Percentiles rank a stretch among this genome's conserved stretches.
These are phyloP conservation scores for Luzula sylvatica DNA, from an alignment of 176 grass and related monocot genomes.

Conservation along the genomic window DNA sequence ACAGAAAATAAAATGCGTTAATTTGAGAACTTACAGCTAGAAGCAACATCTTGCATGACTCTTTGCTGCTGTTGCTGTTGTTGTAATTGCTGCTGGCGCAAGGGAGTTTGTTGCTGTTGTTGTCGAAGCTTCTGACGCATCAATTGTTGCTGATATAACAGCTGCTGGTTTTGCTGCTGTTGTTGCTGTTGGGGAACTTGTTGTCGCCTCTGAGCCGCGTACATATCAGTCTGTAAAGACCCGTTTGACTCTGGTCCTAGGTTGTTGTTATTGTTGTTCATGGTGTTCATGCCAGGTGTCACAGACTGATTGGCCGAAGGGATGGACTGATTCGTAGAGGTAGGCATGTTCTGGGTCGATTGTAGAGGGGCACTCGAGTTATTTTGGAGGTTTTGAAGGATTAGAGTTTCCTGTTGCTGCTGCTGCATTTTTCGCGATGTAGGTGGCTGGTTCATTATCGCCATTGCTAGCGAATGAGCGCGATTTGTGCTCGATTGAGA, in stretches of 20 bases:
- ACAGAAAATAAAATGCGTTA: no score
- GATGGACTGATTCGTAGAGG: not conserved
- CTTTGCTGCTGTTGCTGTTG: no score
- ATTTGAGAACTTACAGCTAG: no score
- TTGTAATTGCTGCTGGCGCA: not conserved
- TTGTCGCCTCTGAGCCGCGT: slow-evolving; percentile 59
- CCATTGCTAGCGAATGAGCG: slow-evolving; percentile 41
- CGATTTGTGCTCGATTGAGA: slow-evolving; percentile 43
- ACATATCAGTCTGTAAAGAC: slow-evolving; percentile 2
- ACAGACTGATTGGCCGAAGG: not conserved
- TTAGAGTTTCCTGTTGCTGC: slow-evolving; percentile 39
- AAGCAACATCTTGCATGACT: no score
- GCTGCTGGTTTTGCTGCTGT: slow-evolving; percentile 40
- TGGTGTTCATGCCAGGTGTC: slow-evolving; percentile 2
- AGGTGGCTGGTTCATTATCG: slow-evolving; percentile 52
- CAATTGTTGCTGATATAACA: slow-evolving; percentile 44
- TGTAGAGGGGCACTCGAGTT: slow-evolving; percentile 40
- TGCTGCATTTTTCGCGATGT: slow-evolving; percentile 19
- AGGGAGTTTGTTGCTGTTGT: slow-evolving; percentile 38
- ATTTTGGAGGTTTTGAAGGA: slow-evolving; percentile 31
- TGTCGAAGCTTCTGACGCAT: slow-evolving; percentile 64
- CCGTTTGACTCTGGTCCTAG: not conserved
- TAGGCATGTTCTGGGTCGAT: slow-evolving; percentile 9
- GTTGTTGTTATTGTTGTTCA: slow-evolving; percentile 12
- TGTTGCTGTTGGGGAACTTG: slow-evolving; percentile 63